Evolutionary conservation across 164 flowering plant genomes (phyloP).

Genomic region (Warburgia ugandensis): DNA sequence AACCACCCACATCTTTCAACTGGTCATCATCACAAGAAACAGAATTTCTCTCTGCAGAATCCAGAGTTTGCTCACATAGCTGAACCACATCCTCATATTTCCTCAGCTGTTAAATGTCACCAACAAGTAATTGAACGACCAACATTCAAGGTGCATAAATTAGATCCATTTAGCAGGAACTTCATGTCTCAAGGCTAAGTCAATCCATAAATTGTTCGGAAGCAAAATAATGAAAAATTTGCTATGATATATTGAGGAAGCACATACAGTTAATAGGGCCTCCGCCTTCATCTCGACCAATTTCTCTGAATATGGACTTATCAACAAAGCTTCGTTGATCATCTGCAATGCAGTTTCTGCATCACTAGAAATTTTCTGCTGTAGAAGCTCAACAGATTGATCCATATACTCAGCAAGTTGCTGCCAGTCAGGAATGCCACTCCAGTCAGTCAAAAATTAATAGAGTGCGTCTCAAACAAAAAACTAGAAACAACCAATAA

Average conservation of each 20-base stretch:
- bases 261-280: slow-evolving; percentile 64
- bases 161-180: neutral
- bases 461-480: neutral
- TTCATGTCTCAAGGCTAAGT: neutral
- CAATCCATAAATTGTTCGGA: neutral
- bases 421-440: slow-evolving; percentile 37
- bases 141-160: neutral
- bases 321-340: slow-evolving; percentile 49
- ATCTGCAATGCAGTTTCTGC: slow-evolving; percentile 41
- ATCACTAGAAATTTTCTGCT: slow-evolving; percentile 37
- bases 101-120: slow-evolving; percentile 40
- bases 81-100: slow-evolving; percentile 69
- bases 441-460: slow-evolving; percentile 5
- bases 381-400: slow-evolving; percentile 46
- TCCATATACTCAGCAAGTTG: slow-evolving; percentile 40
- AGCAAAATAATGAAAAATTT: neutral
- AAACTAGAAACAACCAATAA: neutral
- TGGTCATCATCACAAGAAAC: slow-evolving; percentile 9
- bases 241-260: slow-evolving; percentile 2
- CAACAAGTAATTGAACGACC: neutral
- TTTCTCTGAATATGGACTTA: slow-evolving; percentile 64
- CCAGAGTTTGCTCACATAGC: slow-evolving; percentile 69
- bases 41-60: slow-evolving; percentile 55
- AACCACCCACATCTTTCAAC: slow-evolving; percentile 15
- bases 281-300: slow-evolving; percentile 78